A percentile compares a stretch with the other conserved stretches of the same genome.
Conservation (phyloP, 164 flowering plant genomes). For the Vitis cinerea region DNA sequence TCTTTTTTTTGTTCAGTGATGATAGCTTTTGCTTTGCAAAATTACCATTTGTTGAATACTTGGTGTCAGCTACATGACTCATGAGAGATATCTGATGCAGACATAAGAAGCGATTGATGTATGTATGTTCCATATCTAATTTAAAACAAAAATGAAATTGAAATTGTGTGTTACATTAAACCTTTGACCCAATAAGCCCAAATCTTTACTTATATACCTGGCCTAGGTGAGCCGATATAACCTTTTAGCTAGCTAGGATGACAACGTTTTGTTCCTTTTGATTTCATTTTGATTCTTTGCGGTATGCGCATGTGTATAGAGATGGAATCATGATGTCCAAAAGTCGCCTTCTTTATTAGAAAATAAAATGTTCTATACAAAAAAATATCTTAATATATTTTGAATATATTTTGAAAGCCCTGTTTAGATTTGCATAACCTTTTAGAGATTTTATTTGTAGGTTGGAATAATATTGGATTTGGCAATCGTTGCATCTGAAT, state of each 20-base stretch:
- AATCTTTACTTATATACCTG: too few species aligned
- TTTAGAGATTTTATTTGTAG: constrained; percentile 6
- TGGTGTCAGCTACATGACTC: constrained; percentile 28
- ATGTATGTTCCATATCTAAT: neutral
- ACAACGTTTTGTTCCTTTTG: neutral
- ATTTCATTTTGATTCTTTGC: neutral
- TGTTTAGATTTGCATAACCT: constrained; percentile 17
- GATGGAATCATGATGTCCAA: constrained; percentile 5
- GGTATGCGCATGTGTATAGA: neutral
- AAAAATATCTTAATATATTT: neutral
- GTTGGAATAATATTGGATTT: too few species aligned
- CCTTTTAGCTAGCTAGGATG: too few species aligned
- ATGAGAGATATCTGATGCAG: constrained; percentile 11
- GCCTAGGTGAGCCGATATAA: too few species aligned
- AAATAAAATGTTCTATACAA: neutral
- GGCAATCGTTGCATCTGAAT: neutral
- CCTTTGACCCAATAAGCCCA: too few species aligned
- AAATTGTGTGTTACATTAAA: too few species aligned
- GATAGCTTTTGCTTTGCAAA: constrained; percentile 16
- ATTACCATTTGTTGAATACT: constrained; percentile 22
- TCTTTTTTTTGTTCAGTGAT: constrained; percentile 17
- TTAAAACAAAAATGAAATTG: too few species aligned
- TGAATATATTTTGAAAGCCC: neutral
- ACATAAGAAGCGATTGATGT: constrained; percentile 22
- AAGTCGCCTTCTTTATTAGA: neutral